Evolutionary conservation across 2,329 filamentous ascomycete species (phyloP).

Genomic region (Botrytis sinoallii): DNA sequence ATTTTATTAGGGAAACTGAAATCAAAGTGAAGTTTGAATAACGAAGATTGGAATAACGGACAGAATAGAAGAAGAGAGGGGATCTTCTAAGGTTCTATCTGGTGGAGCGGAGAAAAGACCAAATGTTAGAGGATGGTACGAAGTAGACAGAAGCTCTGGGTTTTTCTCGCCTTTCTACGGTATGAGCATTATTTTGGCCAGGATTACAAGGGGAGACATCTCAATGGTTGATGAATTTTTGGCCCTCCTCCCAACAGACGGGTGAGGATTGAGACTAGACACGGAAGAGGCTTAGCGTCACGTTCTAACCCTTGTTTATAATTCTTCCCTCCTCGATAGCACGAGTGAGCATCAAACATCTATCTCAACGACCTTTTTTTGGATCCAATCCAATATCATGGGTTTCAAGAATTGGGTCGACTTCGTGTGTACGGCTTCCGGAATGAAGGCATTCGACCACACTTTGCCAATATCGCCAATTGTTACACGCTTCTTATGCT

Average conservation of each 20-base stretch:
- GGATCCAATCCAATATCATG: neutral
- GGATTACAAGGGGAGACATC: conserved; percentile 12
- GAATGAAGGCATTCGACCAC: neutral
- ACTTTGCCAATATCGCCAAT: neutral
- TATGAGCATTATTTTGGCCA: neutral
- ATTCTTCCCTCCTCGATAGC: neutral
- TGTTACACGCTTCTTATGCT: neutral
- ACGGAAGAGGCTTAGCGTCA: conserved; percentile 8
- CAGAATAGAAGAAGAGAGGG: neutral
- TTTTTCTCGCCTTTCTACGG: neutral
- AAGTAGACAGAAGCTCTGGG: neutral
- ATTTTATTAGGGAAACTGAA: neutral
- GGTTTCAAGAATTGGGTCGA: neutral
- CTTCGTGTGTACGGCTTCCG: neutral
- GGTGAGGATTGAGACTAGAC: conserved; percentile 8
- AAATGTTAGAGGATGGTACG: neutral
- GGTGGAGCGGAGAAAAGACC: conserved; percentile 6
- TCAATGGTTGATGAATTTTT: conserved; percentile 20
- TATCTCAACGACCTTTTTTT: conserved; percentile 15
- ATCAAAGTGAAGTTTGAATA: conserved; percentile 11
- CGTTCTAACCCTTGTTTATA: neutral
- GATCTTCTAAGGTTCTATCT: conserved; percentile 10
- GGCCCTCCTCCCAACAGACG: conserved; percentile 20
- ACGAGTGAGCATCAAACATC: neutral
- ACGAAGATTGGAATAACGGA: neutral